Base-by-base conservation (phyloP, 192 early-diverging fungal species). In the Coemansia sp. region DNA sequence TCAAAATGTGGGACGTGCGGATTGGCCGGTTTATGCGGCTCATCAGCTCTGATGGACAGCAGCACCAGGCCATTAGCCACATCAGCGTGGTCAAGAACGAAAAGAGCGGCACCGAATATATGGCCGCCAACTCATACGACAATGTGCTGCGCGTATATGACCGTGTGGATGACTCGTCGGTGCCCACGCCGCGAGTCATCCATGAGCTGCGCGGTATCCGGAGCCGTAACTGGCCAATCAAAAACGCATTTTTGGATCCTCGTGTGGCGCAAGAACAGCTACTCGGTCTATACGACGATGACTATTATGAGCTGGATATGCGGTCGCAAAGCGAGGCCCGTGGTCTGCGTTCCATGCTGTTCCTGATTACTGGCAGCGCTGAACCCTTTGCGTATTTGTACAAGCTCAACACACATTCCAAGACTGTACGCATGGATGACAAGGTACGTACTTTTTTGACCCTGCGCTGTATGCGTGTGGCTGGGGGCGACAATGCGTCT, bases 171-270 rank as follows among this genome's bases (percentile, higher is more conserved):
- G 83, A 88, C 54, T 88, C 92, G 36, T 91, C 91, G 17, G 86
- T 84, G 49, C 87, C 86, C 17, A 71, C 72, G 15, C 83, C 86
- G 26, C 85, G 90, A 14, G 75, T 91, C 14, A 84, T 91, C 4
- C 91, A 94, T 65, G 84, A 91, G 11, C 81, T 97, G 37, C 95
- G 94, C 50, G 95, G 95, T 1, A 89, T 91, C 71, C 92, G 92
- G 64, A 95, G 93, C 73, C 92, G 91, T 62, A 94, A 96, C 77
- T 97, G 93, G 93, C 94, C 95, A 2, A 95, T 97, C 64, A 94
- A 91, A 69, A 90, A 87, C 42, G 89, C 93, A 0, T 96, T 95
- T 58, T 87, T 89, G 57, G 69, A 75, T 26, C 71, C 76, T 12
- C 63, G 62, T 22, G 57, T 73, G 31, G 67, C 76, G 21, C 71